Evolutionary conservation across 2,329 filamentous ascomycete species (phyloP).

Genomic region (Myriangium duriaei): DNA sequence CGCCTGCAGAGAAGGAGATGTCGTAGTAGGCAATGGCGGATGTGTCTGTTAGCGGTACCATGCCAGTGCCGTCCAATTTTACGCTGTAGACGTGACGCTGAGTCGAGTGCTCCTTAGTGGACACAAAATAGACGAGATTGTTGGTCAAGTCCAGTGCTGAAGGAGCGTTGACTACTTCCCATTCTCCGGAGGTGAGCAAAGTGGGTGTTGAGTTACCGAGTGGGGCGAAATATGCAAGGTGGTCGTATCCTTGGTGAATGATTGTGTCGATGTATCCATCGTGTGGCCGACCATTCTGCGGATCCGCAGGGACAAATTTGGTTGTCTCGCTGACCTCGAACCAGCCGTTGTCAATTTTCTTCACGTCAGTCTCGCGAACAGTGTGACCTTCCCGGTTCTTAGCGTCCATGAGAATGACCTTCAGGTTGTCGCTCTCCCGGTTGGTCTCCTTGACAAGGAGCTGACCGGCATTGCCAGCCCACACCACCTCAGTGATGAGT

Average conservation of each 20-base stretch:
- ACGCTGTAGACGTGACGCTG: slow-evolving; percentile 89
- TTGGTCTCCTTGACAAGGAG: slow-evolving; percentile 88
- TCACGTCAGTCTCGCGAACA: slow-evolving; percentile 67
- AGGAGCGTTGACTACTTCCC: slow-evolving; percentile 83
- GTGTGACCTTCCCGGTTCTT: slow-evolving; percentile 59
- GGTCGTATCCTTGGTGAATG: slow-evolving; percentile 75
- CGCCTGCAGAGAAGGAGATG: slow-evolving; percentile 70
- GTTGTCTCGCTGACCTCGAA: slow-evolving; percentile 87
- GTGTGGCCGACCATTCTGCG: slow-evolving; percentile 51
- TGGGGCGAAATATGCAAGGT: slow-evolving; percentile 86
- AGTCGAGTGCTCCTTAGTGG: slow-evolving; percentile 74
- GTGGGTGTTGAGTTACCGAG: slow-evolving; percentile 70
- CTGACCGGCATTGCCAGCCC: slow-evolving; percentile 63
- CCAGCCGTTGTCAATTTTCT: slow-evolving; percentile 87
- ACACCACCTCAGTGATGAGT: slow-evolving; percentile 85
- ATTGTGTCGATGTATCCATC: slow-evolving; percentile 92
- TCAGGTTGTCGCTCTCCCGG: slow-evolving; percentile 81
- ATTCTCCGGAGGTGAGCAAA: slow-evolving; percentile 75
- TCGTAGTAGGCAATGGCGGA: slow-evolving; percentile 64
- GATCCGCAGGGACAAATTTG: slow-evolving; percentile 73
- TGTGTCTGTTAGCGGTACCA: slow-evolving; percentile 63
- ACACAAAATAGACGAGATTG: slow-evolving; percentile 83
- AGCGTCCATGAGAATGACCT: slow-evolving; percentile 76
- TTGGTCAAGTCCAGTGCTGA: slow-evolving; percentile 72
- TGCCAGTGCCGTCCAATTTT: slow-evolving; percentile 60